Conservation (phyloP, 164 flowering plant species). For the Vitis labrusca region DNA sequence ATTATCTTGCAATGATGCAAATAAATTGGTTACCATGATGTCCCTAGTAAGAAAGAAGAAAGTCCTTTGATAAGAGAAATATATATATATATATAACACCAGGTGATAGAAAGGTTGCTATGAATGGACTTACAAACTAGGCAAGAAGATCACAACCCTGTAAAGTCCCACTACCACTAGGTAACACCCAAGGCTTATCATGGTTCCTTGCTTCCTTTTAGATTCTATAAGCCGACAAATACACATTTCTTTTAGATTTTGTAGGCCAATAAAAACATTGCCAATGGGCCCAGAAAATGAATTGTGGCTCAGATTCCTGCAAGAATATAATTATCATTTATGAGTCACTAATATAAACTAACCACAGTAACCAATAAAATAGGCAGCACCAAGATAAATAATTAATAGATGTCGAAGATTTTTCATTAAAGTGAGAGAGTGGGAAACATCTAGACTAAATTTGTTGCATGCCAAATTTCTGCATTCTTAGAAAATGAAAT, state of each 20-base stretch:
- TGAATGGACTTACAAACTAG: too few relatives aligned
- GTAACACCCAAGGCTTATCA: too few relatives aligned
- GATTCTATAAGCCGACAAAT: too few relatives aligned
- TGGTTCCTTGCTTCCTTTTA: too few relatives aligned
- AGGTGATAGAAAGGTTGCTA: too few relatives aligned
- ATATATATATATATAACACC: too few relatives aligned
- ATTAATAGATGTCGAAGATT: constrained; percentile 67
- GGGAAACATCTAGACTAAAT: constrained; percentile 53
- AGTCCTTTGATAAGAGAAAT: too few relatives aligned
- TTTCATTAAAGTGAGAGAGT: constrained; percentile 43
- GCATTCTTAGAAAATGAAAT: constrained; percentile 14
- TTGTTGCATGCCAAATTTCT: constrained; percentile 76
- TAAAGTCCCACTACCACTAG: too few relatives aligned
- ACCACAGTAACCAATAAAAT: neutral
- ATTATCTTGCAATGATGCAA: too few relatives aligned
- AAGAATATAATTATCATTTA: constrained; percentile 9
- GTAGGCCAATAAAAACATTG: constrained; percentile 58
- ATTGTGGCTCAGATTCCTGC: constrained; percentile 81
- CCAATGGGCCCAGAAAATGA: constrained; percentile 67
- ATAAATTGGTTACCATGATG: too few relatives aligned
- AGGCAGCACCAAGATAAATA: constrained; percentile 5
- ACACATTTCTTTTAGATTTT: constrained; percentile 38
- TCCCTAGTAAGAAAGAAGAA: too few relatives aligned
- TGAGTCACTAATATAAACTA: neutral
- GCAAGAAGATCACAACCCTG: too few relatives aligned